Percentiles rank a stretch among this genome's conserved stretches.
Evolutionary conservation across 1,284 basidiomycete genomes (phyloP).

Genomic region (Irpex sp.): DNA sequence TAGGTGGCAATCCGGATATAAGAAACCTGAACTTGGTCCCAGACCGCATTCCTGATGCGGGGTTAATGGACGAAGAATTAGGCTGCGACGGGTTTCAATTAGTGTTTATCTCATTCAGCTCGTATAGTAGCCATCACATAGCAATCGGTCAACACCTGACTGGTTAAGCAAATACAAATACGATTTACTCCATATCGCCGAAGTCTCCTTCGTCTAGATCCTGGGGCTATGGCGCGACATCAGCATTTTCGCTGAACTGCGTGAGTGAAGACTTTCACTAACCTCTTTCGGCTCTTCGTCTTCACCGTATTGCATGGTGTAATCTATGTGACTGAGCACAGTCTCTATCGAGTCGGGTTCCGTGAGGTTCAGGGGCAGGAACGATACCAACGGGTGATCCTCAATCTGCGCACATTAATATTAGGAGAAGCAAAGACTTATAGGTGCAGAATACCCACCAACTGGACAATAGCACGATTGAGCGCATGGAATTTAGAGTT

Average conservation of each 20-base stretch:
- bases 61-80: too few relatives aligned
- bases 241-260: not conserved
- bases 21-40: too few relatives aligned
- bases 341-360: slow-evolving; percentile 88
- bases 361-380: slow-evolving; percentile 92
- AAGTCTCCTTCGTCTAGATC: slow-evolving; percentile 90
- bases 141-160: not conserved
- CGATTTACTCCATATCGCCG: slow-evolving; percentile 56
- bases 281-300: slow-evolving; percentile 92
- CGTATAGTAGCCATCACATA: too few relatives aligned
- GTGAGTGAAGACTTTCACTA: slow-evolving; percentile 16
- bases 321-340: slow-evolving; percentile 94
- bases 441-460: slow-evolving; percentile 50
- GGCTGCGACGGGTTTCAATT: too few relatives aligned
- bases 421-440: slow-evolving; percentile 4
- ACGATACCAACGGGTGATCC: slow-evolving; percentile 97
- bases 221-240: slow-evolving; percentile 50
- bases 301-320: slow-evolving; percentile 95
- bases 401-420: slow-evolving; percentile 70
- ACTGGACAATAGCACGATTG: slow-evolving; percentile 92
- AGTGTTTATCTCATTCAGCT: too few relatives aligned
- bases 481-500: slow-evolving; percentile 92
- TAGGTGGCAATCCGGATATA: too few relatives aligned
- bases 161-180: not conserved
- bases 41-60: too few relatives aligned